Percentiles rank a stretch among this genome's conserved stretches.
phyloP scores from a whole-genome alignment of 139 green algal species.

The Coccomyxa sp. region DNA sequence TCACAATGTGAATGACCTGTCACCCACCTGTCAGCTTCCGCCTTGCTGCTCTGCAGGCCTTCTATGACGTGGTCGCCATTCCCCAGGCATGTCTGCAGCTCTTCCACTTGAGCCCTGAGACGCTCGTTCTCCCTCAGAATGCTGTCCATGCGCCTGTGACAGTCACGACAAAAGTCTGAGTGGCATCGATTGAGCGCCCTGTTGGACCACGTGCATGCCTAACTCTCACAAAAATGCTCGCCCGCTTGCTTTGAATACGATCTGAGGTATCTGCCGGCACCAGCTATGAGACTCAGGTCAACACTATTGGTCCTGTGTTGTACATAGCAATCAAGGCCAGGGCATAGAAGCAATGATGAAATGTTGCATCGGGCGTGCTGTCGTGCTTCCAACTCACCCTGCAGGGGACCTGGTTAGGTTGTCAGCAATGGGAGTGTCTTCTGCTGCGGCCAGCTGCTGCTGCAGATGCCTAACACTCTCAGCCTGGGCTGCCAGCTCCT shows the following conservation, averaged over 20 bases:
- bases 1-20: too few relatives aligned
- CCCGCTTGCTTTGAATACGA: neutral
- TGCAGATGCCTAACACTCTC: neutral
- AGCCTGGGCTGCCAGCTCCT: neutral
- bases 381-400: neutral
- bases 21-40: neutral
- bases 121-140: neutral
- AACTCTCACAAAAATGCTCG: neutral
- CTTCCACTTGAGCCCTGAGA: neutral
- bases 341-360: neutral
- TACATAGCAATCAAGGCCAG: too few relatives aligned
- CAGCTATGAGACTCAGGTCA: neutral
- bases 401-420: neutral
- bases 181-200: neutral
- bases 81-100: neutral
- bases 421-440: neutral
- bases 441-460: neutral
- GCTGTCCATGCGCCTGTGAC: neutral
- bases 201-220: neutral
- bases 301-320: too few relatives aligned
- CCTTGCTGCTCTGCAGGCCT: neutral
- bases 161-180: neutral
- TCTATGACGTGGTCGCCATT: neutral
- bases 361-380: too few relatives aligned
- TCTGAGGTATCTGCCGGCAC: neutral